phyloP scores from a whole-genome alignment of 2,329 filamentous ascomycete species.

The Trichophyton schoenleinii region DNA sequence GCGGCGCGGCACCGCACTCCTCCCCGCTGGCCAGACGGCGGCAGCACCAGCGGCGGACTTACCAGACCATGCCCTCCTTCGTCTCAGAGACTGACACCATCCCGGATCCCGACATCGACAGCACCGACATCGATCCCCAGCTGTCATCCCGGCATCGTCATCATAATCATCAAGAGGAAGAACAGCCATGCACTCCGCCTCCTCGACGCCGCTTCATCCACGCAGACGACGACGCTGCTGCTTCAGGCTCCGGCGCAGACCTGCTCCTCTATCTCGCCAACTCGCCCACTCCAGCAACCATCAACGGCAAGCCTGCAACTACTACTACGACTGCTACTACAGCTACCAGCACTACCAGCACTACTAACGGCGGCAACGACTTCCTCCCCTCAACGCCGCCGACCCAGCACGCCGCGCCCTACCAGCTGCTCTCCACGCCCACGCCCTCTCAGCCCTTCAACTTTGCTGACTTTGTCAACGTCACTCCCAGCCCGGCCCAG shows the following conservation, averaged over 20 bases:
- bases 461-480: slow-evolving; percentile 94
- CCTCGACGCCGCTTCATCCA: slow-evolving; percentile 47
- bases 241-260: slow-evolving; percentile 47
- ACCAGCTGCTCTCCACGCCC: slow-evolving; percentile 44
- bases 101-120: slow-evolving; percentile 34
- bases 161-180: neutral
- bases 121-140: slow-evolving; percentile 61
- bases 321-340: no score
- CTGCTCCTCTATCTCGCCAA: slow-evolving; percentile 74
- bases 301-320: slow-evolving; percentile 33
- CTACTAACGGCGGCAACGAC: slow-evolving; percentile 15
- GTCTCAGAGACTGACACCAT: slow-evolving; percentile 59
- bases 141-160: slow-evolving; percentile 43
- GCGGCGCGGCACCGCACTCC: slow-evolving; percentile 58
- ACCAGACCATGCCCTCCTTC: slow-evolving; percentile 62
- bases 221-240: slow-evolving; percentile 48
- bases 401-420: slow-evolving; percentile 44
- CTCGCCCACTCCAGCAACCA: slow-evolving; percentile 73
- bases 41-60: slow-evolving; percentile 48
- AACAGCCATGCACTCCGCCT: slow-evolving; percentile 59
- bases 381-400: slow-evolving; percentile 64
- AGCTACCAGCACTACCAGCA: no score
- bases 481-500: slow-evolving; percentile 89
- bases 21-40: slow-evolving; percentile 70
- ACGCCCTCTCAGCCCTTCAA: slow-evolving; percentile 70